Evolutionary conservation across 2,329 filamentous ascomycete species (phyloP), one percentile per base, ranked within the genome.

Genomic region (Podosphaera xanthii): DNA sequence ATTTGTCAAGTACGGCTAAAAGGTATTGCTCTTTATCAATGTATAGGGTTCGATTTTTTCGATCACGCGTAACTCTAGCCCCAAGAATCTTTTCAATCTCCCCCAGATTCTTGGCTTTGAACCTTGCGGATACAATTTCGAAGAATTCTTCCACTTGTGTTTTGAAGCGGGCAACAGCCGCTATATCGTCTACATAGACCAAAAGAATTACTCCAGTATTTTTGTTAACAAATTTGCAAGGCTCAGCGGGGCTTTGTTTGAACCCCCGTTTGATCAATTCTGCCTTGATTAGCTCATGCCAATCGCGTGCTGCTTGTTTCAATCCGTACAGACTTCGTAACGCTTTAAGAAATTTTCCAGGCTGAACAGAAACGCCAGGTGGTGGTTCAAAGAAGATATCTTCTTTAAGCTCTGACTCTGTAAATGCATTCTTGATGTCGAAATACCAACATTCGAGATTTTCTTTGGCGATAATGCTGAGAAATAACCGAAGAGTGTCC

Each of bases 71-170:
- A 22, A 49, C 46, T 49, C 46, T 49, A 49, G 46, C 22, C 46
- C 33, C 54, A 31, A 31, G 36, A 57, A 57, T 57, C 36, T 57
- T 57, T 30, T 57, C 22, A 40, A 57, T 57, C 35, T 57, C 54
- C 35, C 54, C 54, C 54, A 57, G 36, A 35, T 57, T 42, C 36
- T 57, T 57, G 54, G 54, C 54, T 5, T 42, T 57, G 38, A 57
- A 57, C 30, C 36, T 14, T 40, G 22, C 22, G 14, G 54, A 57
- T 10, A 57, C 14, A n/a, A 8, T 38, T 42, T 57, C 40, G 31
- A 40, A 57, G 36, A 57, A 42, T 31, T n/a, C 34, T 31, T 5
- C 6, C 22, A 57, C 22, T 30, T 57, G 5, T 12, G 9, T 31
- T 42, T 57, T 57, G 6, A 10, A 22, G 14, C 30, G 22, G 30